Conservation (phyloP, 2,329 filamentous ascomycete genomes). For the Talaromyces sp. region DNA sequence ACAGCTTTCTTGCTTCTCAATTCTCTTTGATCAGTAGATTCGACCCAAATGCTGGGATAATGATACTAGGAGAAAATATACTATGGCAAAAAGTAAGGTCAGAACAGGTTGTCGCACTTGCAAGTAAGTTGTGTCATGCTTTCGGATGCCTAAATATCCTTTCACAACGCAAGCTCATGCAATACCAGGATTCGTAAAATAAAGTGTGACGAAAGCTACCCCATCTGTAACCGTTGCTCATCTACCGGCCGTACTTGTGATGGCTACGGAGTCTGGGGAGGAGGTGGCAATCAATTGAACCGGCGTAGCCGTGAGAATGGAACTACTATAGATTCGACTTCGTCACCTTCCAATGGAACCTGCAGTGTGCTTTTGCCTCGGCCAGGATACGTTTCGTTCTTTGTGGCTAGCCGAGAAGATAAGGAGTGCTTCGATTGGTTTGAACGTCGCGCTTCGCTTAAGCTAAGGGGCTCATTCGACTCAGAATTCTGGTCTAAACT, state of each 20-base stretch:
- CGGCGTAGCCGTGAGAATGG: neutral
- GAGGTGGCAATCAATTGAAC: constrained; percentile 2
- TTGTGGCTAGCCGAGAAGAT: constrained; percentile 6
- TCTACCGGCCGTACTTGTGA: constrained; percentile 15
- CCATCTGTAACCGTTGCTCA: constrained; percentile 7
- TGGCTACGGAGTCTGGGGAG: constrained; percentile 14
- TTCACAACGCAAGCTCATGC: neutral
- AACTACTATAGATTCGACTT: neutral
- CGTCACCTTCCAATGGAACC: neutral
- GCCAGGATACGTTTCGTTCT: constrained; percentile 3
- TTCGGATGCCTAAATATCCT: neutral
- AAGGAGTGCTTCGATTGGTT: constrained; percentile 12
- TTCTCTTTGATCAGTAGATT: neutral
- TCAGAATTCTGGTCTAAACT: constrained; percentile 9
- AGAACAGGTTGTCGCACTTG: constrained; percentile 15
- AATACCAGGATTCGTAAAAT: constrained; percentile 10
- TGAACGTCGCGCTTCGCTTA: constrained; percentile 4
- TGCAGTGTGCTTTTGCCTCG: neutral
- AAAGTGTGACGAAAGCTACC: constrained; percentile 14
- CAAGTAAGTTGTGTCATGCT: constrained; percentile 8
- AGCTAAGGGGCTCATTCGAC: constrained; percentile 6
- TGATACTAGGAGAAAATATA: neutral
- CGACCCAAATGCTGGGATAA: neutral
- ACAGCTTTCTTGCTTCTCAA: neutral
- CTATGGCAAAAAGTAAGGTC: constrained; percentile 2